These are phyloP conservation scores for Leishmania tarentolae DNA, from an alignment of 208 protist species.

Conservation along the genomic window DNA sequence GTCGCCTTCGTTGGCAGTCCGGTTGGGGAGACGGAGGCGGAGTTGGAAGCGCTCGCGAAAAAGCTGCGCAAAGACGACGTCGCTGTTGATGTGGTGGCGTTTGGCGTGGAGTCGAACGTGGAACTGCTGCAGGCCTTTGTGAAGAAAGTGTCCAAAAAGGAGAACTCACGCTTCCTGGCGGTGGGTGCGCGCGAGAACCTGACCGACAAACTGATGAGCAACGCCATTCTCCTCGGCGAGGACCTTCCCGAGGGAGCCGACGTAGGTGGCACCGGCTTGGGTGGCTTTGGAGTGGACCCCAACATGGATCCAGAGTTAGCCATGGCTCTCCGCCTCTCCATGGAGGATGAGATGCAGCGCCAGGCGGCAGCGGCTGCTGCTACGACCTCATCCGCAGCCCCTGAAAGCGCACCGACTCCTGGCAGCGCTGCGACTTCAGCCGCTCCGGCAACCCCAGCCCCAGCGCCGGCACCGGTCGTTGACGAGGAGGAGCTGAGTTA, in stretches of 20 bases:
- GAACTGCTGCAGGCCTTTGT: conserved; percentile 93
- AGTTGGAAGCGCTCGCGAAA: conserved; percentile 93
- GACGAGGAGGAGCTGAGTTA: conserved; percentile 29
- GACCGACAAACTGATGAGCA: conserved; percentile 92
- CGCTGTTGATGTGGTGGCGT: conserved; percentile 96
- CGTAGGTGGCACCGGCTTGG: conserved; percentile 20
- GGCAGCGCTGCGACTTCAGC: conserved; percentile 15
- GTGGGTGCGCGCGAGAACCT: conserved; percentile 83
- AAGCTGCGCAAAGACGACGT: conserved; percentile 98
- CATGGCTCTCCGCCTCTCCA: conserved; percentile 94
- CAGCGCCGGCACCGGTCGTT: not conserved
- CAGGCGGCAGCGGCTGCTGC: conserved; percentile 68
- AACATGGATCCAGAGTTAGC: conserved; percentile 94
- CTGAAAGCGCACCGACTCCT: conserved; percentile 6
- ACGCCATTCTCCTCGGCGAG: conserved; percentile 84
- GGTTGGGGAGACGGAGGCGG: conserved; percentile 83
- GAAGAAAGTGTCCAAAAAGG: conserved; percentile 84
- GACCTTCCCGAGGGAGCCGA: conserved; percentile 25
- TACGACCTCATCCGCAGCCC: conserved; percentile 25
- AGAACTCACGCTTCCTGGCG: conserved; percentile 87
- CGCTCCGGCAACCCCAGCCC: not conserved
- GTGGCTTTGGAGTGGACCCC: conserved; percentile 90
- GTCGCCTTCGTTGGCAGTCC: conserved; percentile 98
- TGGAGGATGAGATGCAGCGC: conserved; percentile 94
- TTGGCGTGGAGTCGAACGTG: conserved; percentile 94